Base-by-base conservation (phyloP, 2,329 filamentous ascomycete genomes). In the Leptographium radiaticola region DNA sequence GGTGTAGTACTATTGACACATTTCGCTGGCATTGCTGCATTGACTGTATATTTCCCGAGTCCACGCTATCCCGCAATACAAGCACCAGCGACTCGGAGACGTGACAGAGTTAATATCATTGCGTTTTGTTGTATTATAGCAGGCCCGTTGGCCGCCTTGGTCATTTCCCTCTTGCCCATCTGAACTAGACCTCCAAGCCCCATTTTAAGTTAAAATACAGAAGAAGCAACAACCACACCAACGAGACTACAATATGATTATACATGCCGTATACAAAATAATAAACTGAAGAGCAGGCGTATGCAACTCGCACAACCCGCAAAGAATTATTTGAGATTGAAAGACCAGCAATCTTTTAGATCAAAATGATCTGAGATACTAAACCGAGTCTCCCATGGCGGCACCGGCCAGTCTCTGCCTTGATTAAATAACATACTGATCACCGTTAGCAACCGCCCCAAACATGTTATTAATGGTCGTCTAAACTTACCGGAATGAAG, bases 1-100 rank as follows among this genome's bases (percentile, higher is more conserved):
- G 68, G 69, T 68, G 68, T 75, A 48, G 74, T 76, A 76, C 69
- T 75, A 72, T 75, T 75, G 68, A 73, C 66, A 67, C 67, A 71
- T 70, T 68, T 67, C 64, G 67, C 65, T 54, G 40, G 46, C 48
- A 43, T 49, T 39, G 25, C 53, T 48, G 45, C 46, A 51, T 54
- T 54, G 15, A 16, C 3, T 7, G 46, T 25, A 13, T 6, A 15
- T 38, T 36, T n/a, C 15, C 10, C 10, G 2, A 9, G 25, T 25
- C 5, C 3, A 3, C 25, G 25, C 25, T 25, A 25, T 5, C 25
- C 25, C 5, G 5, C 25, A 12, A 10, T 30, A 25, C 42, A 20
- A 18, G 40, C 20, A 25, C 42, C 10, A 18, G 40, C 20, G n/a
- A 30, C 13, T 13, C 25, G 18, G 20, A 25, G 12, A 20, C 42